These are phyloP conservation scores for Colletotrichum tropicicola DNA, from an alignment of 2,329 filamentous ascomycete genomes.

Conservation along the genomic window DNA sequence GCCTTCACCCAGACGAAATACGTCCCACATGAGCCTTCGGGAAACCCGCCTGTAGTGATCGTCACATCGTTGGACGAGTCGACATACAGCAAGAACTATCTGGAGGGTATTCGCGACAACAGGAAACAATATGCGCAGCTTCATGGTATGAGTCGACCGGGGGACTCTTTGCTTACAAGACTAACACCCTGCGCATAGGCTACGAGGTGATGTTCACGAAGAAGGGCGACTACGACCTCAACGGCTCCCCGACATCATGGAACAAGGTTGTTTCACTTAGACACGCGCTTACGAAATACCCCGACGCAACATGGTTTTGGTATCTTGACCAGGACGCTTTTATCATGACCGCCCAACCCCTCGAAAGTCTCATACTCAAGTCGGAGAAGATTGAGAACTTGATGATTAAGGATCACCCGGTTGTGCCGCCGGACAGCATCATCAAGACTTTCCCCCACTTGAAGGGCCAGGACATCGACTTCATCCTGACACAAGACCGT, in stretches of 20 bases:
- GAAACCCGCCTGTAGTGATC: constrained; percentile 74
- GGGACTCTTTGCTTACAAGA: background rate
- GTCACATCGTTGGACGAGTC: constrained; percentile 84
- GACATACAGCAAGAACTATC: constrained; percentile 71
- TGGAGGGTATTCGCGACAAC: constrained; percentile 81
- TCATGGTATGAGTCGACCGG: constrained; percentile 73
- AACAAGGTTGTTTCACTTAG: constrained; percentile 84
- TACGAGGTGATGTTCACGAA: constrained; percentile 87
- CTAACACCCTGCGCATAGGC: constrained; percentile 60
- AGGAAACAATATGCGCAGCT: constrained; percentile 83
- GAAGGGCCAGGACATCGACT: constrained; percentile 79
- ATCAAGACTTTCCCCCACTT: constrained; percentile 92
- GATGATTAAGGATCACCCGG: constrained; percentile 86
- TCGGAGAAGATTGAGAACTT: constrained; percentile 73
- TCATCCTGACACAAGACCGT: constrained; percentile 86
- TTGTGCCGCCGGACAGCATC: constrained; percentile 95
- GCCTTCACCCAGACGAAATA: constrained; percentile 8
- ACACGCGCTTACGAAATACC: constrained; percentile 85
- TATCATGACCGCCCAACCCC: constrained; percentile 83
- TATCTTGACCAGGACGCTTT: constrained; percentile 85
- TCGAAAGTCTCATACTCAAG: constrained; percentile 78
- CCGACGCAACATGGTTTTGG: constrained; percentile 84
- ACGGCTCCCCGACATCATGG: constrained; percentile 71
- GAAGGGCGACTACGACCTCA: constrained; percentile 78
- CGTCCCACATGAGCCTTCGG: constrained; percentile 50